Evolutionary conservation across 2,329 filamentous ascomycete species (phyloP).

Genomic region (Colletotrichum sp.): DNA sequence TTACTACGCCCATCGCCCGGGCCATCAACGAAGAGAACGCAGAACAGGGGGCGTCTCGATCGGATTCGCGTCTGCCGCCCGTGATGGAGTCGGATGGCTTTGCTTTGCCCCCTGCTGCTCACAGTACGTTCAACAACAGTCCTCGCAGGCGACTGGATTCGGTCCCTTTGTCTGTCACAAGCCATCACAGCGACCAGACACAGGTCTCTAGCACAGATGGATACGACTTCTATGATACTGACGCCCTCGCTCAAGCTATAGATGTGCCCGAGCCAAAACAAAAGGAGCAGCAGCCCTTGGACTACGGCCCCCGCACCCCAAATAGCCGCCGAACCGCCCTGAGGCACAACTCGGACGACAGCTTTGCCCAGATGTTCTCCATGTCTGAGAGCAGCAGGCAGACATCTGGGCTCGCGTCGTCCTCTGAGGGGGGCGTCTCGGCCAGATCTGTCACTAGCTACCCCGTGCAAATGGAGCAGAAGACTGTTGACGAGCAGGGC

Average conservation of each 20-base stretch:
- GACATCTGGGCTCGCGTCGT: constrained; percentile 40
- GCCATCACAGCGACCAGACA: constrained; percentile 52
- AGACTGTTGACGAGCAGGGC: constrained; percentile 27
- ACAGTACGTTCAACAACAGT: constrained; percentile 38
- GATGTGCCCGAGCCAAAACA: constrained; percentile 52
- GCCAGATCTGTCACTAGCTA: neutral
- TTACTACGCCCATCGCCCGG: constrained; percentile 63
- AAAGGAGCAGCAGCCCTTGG: constrained; percentile 41
- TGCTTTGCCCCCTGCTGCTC: constrained; percentile 52
- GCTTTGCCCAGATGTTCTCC: constrained; percentile 63
- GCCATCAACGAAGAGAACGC: constrained; percentile 47
- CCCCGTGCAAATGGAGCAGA: constrained; percentile 27
- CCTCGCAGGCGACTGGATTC: constrained; percentile 55
- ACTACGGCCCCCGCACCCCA: constrained; percentile 37
- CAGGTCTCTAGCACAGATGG: constrained; percentile 62
- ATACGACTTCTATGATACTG: constrained; percentile 70
- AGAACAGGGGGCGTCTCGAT: constrained; percentile 28
- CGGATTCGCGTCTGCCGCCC: constrained; percentile 48
- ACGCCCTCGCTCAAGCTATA: constrained; percentile 56
- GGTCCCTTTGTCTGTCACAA: constrained; percentile 53
- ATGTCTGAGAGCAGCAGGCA: constrained; percentile 55
- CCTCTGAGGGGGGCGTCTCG: constrained; percentile 32
- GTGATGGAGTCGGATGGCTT: constrained; percentile 58
- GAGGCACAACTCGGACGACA: constrained; percentile 64
- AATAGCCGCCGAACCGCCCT: constrained; percentile 30